Evolutionary conservation across 495 filamentous ascomycete species (phyloP), one percentile per base, ranked within the genome.

Genomic region (Hypoxylon fragiforme): DNA sequence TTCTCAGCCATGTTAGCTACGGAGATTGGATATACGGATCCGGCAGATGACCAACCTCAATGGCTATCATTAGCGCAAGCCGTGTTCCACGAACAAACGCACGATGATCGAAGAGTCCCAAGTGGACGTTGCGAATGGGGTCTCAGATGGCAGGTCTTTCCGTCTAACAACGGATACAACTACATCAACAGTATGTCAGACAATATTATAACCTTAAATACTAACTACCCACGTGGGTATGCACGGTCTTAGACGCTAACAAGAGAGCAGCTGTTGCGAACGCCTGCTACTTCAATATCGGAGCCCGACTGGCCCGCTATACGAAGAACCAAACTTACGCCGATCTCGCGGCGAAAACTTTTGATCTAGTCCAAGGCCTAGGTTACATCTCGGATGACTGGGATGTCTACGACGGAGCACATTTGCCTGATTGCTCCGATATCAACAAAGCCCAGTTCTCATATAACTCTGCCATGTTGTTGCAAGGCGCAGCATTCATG

Each of bases 141-240:
- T 7, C 73, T 92, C 41, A 73, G 82, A 53, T 91, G 89, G 89
- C 89, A 92, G 76, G 87, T 90, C 44, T 88, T 79, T 66, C 72
- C 81, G 8, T 88, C 83, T 60, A 88, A 91, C 70, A 80, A 75
- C 7, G 89, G 89, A 9, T 92, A 88, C 63, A 77, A 81, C 35
- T 83, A 85, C 54, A 88, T 88, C 62, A 85, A 85, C 62, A 78
- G 88, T 77, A 63, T 56, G 73, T 79, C 75, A 9, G 18, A 31
- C 11, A 11, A 24, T 28, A 4, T 9, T 1, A 7, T 32, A 35
- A 15, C n/a, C 12, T 35, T 14, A 35, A n/a, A 15, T 26, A 13
- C 9, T 16, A 13, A 1, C 11, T 6, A 2, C 7, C 16, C 39
- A 28, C 4, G 24, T 9, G 24, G 20, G 9, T 7, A 19, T 18